Evolutionary conservation across 108 stramenopile species (phyloP).

Genomic region (Nitzschia palea): DNA sequence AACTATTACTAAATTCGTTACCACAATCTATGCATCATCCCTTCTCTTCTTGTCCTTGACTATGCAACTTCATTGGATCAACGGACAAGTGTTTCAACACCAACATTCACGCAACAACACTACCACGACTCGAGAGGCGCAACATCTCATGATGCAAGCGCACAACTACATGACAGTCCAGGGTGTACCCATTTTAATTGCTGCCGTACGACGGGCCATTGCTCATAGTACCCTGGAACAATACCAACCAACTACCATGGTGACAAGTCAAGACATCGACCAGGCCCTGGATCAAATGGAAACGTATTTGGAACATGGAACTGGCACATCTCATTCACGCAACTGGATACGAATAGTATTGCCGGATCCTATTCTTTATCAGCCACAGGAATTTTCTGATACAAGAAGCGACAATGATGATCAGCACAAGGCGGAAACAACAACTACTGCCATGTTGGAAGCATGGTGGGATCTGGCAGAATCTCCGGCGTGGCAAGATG

Average conservation of each 20-base stretch:
- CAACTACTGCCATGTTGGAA: not conserved
- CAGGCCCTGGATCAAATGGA: not conserved
- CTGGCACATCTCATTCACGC: not conserved
- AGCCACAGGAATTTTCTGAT: not conserved
- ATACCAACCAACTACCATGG: slow-evolving; percentile 20
- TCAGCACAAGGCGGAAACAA: not conserved
- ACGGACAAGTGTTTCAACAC: slow-evolving; percentile 10
- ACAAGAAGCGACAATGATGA: slow-evolving; percentile 2
- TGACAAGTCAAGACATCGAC: slow-evolving; percentile 19
- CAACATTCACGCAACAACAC: no score
- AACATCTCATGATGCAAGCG: slow-evolving; percentile 13
- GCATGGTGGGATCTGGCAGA: slow-evolving; percentile 14
- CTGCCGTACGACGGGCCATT: slow-evolving; percentile 19
- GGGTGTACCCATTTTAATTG: slow-evolving; percentile 23
- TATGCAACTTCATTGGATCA: slow-evolving; percentile 24
- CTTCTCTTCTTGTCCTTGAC: slow-evolving; percentile 27
- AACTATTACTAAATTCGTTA: slow-evolving; percentile 18
- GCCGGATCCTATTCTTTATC: slow-evolving; percentile 1
- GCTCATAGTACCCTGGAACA: not conserved
- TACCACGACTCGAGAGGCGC: slow-evolving; percentile 1
- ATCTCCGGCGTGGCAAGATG: slow-evolving; percentile 13
- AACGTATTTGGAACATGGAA: not conserved
- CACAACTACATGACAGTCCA: slow-evolving; percentile 18
- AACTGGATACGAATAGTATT: slow-evolving; percentile 29
- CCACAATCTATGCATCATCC: slow-evolving; percentile 15